phyloP scores from a whole-genome alignment of 257 asterid genomes.

The Euphrasia confusa region DNA sequence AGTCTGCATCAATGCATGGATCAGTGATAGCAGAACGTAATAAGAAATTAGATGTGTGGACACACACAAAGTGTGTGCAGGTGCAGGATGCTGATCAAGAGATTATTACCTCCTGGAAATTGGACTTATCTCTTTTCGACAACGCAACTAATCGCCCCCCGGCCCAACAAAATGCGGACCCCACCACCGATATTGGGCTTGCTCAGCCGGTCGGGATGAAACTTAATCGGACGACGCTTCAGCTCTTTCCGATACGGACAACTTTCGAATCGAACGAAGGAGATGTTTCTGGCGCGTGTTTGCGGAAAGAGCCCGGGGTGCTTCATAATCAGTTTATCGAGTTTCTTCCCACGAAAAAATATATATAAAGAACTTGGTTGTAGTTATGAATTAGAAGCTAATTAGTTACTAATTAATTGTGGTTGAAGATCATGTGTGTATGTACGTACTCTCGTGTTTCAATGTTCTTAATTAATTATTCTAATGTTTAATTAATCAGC shows the following conservation, averaged over 20 bases:
- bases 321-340: conserved; percentile 33
- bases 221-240: conserved; percentile 41
- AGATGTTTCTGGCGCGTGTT: background rate
- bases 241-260: conserved; percentile 42
- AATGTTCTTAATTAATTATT: too few relatives aligned
- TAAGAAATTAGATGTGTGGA: conserved; percentile 26
- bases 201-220: too few relatives aligned
- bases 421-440: conserved; percentile 22
- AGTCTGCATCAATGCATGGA: conserved; percentile 46
- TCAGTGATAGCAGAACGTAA: conserved; percentile 37
- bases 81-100: conserved; percentile 29
- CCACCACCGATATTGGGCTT: background rate
- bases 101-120: conserved; percentile 22
- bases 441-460: background rate
- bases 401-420: background rate
- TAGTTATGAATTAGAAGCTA: background rate
- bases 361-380: background rate
- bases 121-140: conserved; percentile 30
- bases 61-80: background rate
- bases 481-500: too few relatives aligned
- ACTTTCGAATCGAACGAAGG: too few relatives aligned
- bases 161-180: background rate
- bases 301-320: conserved; percentile 20
- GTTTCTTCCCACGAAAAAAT: conserved; percentile 47
- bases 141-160: conserved; percentile 7